A percentile compares a stretch with the other conserved stretches of the same genome.
Conservation (phyloP, 805 yeast genomes). For the Cyberlindnera mrakii region DNA sequence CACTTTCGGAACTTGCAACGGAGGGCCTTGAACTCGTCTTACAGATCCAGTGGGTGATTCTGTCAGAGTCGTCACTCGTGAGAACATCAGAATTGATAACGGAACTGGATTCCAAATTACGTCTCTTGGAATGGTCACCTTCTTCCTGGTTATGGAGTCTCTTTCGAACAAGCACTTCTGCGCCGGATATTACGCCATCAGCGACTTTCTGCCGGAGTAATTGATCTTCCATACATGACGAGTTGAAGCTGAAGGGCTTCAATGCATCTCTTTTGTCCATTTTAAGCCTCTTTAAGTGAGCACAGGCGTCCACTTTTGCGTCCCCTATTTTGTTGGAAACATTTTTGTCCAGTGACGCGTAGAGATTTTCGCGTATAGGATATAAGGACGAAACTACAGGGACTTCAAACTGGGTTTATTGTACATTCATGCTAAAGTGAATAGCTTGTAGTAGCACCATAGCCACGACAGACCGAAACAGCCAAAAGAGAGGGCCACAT, state of each 20-base stretch:
- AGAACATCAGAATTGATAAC: constrained; percentile 15
- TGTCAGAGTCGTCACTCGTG: constrained; percentile 17
- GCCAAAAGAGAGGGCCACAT: constrained; percentile 66
- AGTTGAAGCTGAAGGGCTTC: constrained; percentile 23
- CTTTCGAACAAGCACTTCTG: constrained; percentile 13
- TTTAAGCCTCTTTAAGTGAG: too few species aligned
- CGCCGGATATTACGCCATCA: constrained; percentile 14
- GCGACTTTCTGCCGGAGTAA: constrained; percentile 31
- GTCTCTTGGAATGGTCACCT: constrained; percentile 11
- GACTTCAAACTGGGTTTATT: too few species aligned
- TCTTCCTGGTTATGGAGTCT: constrained; percentile 14
- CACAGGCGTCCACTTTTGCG: too few species aligned
- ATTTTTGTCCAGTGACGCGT: too few species aligned
- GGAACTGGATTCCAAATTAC: constrained; percentile 8
- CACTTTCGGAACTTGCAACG: constrained; percentile 18
- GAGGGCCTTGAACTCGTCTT: constrained; percentile 18
- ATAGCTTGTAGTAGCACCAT: constrained; percentile 66
- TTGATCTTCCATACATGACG: constrained; percentile 28
- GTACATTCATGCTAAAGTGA: constrained; percentile 24
- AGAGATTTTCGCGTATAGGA: too few species aligned
- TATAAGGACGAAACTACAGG: too few species aligned
- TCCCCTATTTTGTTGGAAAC: too few species aligned
- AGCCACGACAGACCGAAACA: constrained; percentile 73
- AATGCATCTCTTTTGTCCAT: constrained; percentile 15
- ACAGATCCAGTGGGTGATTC: neutral